Percentiles rank a stretch among this genome's conserved stretches.
phyloP scores from a whole-genome alignment of 1,284 basidiomycete genomes.

The Malassezia slooffiae region DNA sequence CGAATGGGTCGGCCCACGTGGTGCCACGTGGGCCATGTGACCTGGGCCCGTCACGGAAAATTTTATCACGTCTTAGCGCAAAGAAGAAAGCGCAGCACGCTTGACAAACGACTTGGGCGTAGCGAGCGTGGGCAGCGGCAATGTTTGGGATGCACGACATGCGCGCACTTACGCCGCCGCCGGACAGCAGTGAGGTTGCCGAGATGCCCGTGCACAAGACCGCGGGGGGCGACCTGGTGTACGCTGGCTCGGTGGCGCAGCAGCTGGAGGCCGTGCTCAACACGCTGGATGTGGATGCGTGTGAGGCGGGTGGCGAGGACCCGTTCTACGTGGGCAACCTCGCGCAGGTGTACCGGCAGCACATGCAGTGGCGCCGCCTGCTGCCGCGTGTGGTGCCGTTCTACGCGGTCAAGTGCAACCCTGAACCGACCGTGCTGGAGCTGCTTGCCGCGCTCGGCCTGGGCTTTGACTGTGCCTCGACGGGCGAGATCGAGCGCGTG shows the following conservation, averaged over 20 bases:
- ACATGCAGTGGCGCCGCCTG: conserved; percentile 67
- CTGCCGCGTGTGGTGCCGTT: conserved; percentile 73
- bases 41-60: too few species aligned
- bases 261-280: conserved; percentile 31
- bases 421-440: conserved; percentile 83
- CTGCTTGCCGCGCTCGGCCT: conserved; percentile 77
- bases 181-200: conserved; percentile 4
- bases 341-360: conserved; percentile 73
- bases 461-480: conserved; percentile 97
- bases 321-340: conserved; percentile 96
- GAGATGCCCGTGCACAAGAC: conserved; percentile 7
- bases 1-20: too few species aligned
- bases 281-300: conserved; percentile 47
- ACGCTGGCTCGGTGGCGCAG: conserved; percentile 24
- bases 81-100: too few species aligned
- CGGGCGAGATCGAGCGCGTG: conserved; percentile 78
- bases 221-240: conserved; percentile 20
- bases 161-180: conserved; percentile 14
- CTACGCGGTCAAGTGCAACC: conserved; percentile 89
- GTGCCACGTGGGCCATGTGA: too few species aligned
- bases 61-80: too few species aligned
- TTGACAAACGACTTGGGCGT: too few species aligned
- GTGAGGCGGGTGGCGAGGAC: conserved; percentile 63
- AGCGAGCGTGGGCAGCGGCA: too few species aligned
- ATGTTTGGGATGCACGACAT: too few species aligned